A percentile compares a stretch with the other conserved stretches of the same genome.
Evolutionary conservation across 352 stramenopile genomes (phyloP).

Genomic region (Phytophthora rubi): DNA sequence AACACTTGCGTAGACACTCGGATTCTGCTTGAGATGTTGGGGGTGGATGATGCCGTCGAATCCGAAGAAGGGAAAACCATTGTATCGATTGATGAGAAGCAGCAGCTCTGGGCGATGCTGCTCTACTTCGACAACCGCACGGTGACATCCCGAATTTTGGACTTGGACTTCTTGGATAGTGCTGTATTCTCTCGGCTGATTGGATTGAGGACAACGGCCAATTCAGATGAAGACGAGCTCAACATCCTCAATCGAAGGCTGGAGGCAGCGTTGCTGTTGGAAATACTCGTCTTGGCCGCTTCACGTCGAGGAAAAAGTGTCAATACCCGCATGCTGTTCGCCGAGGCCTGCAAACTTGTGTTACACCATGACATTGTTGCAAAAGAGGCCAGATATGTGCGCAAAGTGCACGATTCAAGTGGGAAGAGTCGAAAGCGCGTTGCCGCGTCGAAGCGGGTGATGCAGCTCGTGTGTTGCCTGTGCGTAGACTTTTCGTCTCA

Average conservation of each 20-base stretch:
- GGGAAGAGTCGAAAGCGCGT: constrained; percentile 5
- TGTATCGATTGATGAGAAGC: constrained; percentile 25
- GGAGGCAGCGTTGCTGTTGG: constrained; percentile 32
- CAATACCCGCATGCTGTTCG: constrained; percentile 33
- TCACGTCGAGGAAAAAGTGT: constrained; percentile 21
- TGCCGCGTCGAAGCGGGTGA: constrained; percentile 39
- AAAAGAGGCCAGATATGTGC: constrained; percentile 26
- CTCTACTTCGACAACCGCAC: constrained; percentile 29
- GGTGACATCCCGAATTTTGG: constrained; percentile 29
- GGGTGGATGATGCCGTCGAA: background rate
- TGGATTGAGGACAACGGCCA: background rate
- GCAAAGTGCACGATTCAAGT: constrained; percentile 2
- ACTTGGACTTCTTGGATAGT: constrained; percentile 32
- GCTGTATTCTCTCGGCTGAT: constrained; percentile 10
- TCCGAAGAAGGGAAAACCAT: background rate
- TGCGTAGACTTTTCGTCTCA: constrained; percentile 39
- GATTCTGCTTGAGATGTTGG: constrained; percentile 19
- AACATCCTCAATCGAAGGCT: constrained; percentile 18
- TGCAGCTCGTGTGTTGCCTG: constrained; percentile 50
- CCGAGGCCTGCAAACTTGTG: constrained; percentile 35
- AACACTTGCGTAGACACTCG: constrained; percentile 14
- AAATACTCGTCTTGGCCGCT: constrained; percentile 21
- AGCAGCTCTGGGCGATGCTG: constrained; percentile 35
- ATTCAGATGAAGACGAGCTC: background rate
- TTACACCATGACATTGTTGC: constrained; percentile 25